Evolutionary conservation across 2,329 filamentous ascomycete species (phyloP).

Genomic region (Cladosporium sp.): DNA sequence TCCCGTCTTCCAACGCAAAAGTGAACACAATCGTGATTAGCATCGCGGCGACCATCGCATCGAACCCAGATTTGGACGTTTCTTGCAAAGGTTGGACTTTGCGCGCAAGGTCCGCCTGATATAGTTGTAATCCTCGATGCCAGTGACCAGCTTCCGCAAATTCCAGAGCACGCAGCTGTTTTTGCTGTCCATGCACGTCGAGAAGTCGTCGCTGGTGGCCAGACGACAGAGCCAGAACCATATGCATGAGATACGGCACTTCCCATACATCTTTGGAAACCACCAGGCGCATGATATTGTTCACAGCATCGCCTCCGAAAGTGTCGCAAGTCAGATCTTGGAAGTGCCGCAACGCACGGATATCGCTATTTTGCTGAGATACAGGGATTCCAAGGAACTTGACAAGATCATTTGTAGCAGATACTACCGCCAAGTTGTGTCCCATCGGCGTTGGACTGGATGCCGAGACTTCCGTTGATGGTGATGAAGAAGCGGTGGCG

Average conservation of each 20-base stretch:
- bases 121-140: constrained; percentile 27
- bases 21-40: constrained; percentile 28
- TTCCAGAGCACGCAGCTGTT: constrained; percentile 1
- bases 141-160: constrained; percentile 26
- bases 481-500: background rate
- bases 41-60: constrained; percentile 26
- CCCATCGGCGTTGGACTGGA: background rate
- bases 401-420: constrained; percentile 21
- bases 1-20: constrained; percentile 26
- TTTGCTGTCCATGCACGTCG: background rate
- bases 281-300: constrained; percentile 24
- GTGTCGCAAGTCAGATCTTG: constrained; percentile 25
- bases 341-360: constrained; percentile 28
- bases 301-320: constrained; percentile 22
- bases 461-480: background rate
- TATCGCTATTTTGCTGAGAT: background rate
- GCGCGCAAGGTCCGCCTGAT: constrained; percentile 23
- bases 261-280: constrained; percentile 25
- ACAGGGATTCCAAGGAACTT: constrained; percentile 7
- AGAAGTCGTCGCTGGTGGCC: constrained; percentile 22
- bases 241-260: constrained; percentile 29
- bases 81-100: background rate
- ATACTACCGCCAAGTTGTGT: constrained; percentile 23
- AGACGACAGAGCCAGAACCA: constrained; percentile 28
- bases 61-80: constrained; percentile 13